A percentile compares a stretch with the other conserved stretches of the same genome.
phyloP scores from a whole-genome alignment of 805 yeast species.

The Wickerhamomyces ciferrii region DNA sequence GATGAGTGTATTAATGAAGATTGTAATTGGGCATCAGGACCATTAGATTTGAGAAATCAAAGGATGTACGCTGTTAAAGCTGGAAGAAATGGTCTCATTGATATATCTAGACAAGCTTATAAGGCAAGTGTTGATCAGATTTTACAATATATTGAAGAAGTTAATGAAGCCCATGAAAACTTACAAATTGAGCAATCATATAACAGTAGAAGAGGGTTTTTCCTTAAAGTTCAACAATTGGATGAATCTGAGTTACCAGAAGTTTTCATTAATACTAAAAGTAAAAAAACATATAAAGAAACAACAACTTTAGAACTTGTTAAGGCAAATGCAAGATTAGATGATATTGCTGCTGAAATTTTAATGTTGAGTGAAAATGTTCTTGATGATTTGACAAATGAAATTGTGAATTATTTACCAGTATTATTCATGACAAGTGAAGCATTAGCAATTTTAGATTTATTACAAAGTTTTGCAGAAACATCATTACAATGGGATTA shows the following conservation, averaged over 20 bases:
- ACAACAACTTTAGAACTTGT: conserved; percentile 35
- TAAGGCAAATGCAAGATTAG: conserved; percentile 34
- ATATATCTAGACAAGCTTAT: conserved; percentile 37
- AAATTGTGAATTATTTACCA: conserved; percentile 25
- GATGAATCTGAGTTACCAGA: conserved; percentile 20
- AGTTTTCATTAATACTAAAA: conserved; percentile 26
- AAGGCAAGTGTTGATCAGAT: conserved; percentile 32
- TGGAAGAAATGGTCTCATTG: conserved; percentile 40
- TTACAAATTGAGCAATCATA: conserved; percentile 26
- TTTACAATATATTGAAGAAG: conserved; percentile 17
- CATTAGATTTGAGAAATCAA: conserved; percentile 38
- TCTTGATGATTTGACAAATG: conserved; percentile 24
- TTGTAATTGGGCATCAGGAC: conserved; percentile 33
- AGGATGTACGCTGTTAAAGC: conserved; percentile 37
- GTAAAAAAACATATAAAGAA: conserved; percentile 28
- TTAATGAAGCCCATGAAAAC: conserved; percentile 18
- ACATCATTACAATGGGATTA: conserved; percentile 22
- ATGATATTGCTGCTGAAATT: conserved; percentile 36
- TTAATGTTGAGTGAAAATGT: conserved; percentile 35
- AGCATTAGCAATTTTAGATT: conserved; percentile 36
- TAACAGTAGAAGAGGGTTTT: conserved; percentile 33
- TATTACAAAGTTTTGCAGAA: conserved; percentile 29
- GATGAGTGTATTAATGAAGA: conserved; percentile 34
- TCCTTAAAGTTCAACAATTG: conserved; percentile 23
- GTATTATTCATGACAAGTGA: conserved; percentile 36